A percentile compares a stretch with the other conserved stretches of the same genome.
Evolutionary conservation across 257 asterid genomes (phyloP).

Genomic region (Osmanthus fragrans): DNA sequence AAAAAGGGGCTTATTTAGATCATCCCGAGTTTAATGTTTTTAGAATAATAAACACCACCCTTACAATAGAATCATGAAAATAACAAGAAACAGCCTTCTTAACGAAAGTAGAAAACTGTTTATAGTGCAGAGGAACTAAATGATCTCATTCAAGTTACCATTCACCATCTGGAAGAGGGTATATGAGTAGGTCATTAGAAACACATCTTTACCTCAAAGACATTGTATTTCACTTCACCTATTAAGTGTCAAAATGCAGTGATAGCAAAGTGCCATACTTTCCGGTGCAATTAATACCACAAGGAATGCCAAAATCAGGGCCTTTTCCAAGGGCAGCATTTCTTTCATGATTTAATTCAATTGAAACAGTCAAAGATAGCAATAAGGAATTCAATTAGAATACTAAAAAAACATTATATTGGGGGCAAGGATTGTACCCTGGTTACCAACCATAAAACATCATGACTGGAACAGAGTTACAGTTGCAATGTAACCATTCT

Average conservation of each 20-base stretch:
- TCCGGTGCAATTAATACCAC: not conserved
- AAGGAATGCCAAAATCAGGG: not conserved
- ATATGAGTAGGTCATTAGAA: not conserved
- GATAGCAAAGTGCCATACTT: not conserved
- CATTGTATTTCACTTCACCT: not conserved
- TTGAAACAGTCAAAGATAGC: not conserved
- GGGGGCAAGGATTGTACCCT: not conserved
- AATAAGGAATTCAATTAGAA: not conserved
- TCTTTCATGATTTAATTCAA: not conserved
- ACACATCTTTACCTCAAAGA: not conserved
- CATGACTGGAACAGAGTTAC: constrained; percentile 80
- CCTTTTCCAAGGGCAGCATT: not conserved
- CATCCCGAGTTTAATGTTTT: not conserved
- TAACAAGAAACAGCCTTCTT: not conserved
- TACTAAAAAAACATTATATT: not conserved
- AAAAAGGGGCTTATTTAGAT: not conserved
- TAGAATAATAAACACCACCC: not conserved
- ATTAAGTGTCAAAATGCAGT: not conserved
- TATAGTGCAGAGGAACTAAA: not conserved
- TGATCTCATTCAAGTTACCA: not conserved
- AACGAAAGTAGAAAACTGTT: not conserved
- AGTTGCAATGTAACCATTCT: constrained; percentile 76
- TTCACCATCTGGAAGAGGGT: not conserved
- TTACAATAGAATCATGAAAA: not conserved
- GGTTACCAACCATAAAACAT: constrained; percentile 25